These are phyloP conservation scores for Lentinus tigrinus DNA, from an alignment of 768 basidiomycete species.

Conservation along the genomic window DNA sequence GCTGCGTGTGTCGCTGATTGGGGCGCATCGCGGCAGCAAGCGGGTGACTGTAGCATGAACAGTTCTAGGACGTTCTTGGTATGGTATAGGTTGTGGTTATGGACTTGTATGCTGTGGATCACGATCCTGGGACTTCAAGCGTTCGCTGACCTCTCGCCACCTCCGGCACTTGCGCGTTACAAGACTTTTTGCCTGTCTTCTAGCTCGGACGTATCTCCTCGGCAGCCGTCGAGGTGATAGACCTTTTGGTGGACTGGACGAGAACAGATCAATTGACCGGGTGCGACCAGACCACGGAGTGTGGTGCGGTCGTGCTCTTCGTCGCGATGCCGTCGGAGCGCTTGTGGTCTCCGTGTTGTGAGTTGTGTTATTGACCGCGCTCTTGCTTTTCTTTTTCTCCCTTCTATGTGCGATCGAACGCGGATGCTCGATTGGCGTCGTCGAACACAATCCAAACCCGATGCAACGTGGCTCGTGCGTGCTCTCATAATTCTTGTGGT, in stretches of 20 bases:
- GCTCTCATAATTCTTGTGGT: slow-evolving; percentile 26
- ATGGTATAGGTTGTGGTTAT: slow-evolving; percentile 48
- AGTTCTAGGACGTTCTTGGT: slow-evolving; percentile 45
- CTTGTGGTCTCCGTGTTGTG: slow-evolving; percentile 42
- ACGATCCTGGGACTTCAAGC: slow-evolving; percentile 33
- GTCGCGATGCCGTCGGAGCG: slow-evolving; percentile 46
- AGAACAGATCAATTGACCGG: slow-evolving; percentile 11
- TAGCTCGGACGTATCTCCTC: slow-evolving; percentile 45
- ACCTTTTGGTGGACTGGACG: slow-evolving; percentile 16
- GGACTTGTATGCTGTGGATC: slow-evolving; percentile 39
- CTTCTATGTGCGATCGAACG: slow-evolving; percentile 26
- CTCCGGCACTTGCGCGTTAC: slow-evolving; percentile 41
- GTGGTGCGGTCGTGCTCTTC: slow-evolving; percentile 27
- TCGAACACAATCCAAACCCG: neutral
- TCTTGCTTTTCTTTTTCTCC: slow-evolving; percentile 34
- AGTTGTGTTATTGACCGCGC: slow-evolving; percentile 42
- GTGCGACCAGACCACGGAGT: neutral
- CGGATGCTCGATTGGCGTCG: slow-evolving; percentile 10
- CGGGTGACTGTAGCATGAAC: slow-evolving; percentile 38
- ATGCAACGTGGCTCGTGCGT: slow-evolving; percentile 18
- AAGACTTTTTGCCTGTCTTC: slow-evolving; percentile 52
- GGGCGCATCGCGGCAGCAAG: slow-evolving; percentile 33
- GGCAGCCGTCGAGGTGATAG: slow-evolving; percentile 32
- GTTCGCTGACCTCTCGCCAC: slow-evolving; percentile 37
- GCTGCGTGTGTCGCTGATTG: slow-evolving; percentile 32